These are phyloP conservation scores for Fusarium solani-melongenae DNA, from an alignment of 2,329 filamentous ascomycete genomes.

Conservation along the genomic window DNA sequence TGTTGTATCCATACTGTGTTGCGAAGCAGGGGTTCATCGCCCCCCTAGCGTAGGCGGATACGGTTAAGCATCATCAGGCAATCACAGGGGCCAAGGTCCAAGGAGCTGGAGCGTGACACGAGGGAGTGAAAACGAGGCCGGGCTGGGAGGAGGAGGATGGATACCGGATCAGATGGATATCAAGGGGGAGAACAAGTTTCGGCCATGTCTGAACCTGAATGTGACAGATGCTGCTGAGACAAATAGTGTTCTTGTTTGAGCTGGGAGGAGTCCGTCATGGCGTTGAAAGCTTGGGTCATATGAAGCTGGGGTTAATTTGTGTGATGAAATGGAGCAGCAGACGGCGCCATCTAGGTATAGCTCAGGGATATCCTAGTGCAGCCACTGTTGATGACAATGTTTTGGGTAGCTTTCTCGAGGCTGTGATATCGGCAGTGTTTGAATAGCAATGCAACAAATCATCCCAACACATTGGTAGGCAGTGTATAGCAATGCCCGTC, in stretches of 20 bases:
- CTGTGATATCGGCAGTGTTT: not conserved
- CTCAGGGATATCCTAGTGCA: constrained; percentile 27
- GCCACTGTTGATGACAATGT: constrained; percentile 10
- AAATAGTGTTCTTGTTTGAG: constrained; percentile 9
- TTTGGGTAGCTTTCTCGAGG: not conserved
- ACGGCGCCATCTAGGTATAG: constrained; percentile 8
- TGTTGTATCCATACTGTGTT: constrained; percentile 22
- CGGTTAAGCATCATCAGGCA: constrained; percentile 36
- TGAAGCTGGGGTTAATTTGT: constrained; percentile 3
- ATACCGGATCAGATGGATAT: not conserved
- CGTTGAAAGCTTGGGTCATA: constrained; percentile 19
- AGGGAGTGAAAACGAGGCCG: constrained; percentile 11
- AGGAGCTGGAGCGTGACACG: constrained; percentile 30
- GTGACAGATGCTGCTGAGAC: constrained; percentile 6
- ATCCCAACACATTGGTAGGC: not conserved
- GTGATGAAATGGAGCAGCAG: not conserved
- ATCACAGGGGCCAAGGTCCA: constrained; percentile 25
- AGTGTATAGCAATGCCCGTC: not conserved
- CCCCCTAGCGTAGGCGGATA: constrained; percentile 38
- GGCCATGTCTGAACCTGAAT: constrained; percentile 23
- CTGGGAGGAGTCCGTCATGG: constrained; percentile 4
- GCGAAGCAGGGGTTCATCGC: constrained; percentile 28
- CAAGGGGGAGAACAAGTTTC: constrained; percentile 30
- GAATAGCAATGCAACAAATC: not conserved
- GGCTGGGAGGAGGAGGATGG: not conserved